Evolutionary conservation across 768 basidiomycete species (phyloP).

Genomic region (Lactarius vividus): DNA sequence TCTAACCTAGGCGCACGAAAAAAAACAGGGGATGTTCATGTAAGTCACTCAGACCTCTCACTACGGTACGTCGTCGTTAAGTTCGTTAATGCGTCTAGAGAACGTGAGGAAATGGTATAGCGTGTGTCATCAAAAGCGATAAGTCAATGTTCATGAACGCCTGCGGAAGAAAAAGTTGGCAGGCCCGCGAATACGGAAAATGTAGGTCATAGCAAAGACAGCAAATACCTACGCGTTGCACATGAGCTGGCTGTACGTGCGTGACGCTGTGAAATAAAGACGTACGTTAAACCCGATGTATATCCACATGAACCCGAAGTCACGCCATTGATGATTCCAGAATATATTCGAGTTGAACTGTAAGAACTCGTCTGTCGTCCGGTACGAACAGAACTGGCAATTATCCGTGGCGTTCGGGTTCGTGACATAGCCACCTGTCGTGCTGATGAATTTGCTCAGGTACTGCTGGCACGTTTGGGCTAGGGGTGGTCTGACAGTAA

Average conservation of each 20-base stretch:
- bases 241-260: neutral
- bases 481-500: constrained; percentile 47
- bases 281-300: constrained; percentile 46
- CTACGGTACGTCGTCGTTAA: too few relatives aligned
- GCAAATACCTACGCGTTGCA: constrained; percentile 39
- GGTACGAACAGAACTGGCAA: constrained; percentile 55
- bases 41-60: too few relatives aligned
- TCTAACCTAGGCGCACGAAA: too few relatives aligned
- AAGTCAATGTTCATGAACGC: neutral
- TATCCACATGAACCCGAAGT: constrained; percentile 46
- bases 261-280: constrained; percentile 13
- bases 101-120: too few relatives aligned
- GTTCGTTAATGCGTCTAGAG: too few relatives aligned
- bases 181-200: constrained; percentile 46
- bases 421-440: constrained; percentile 47
- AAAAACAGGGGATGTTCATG: too few relatives aligned
- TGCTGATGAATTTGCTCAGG: constrained; percentile 41
- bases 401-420: constrained; percentile 38
- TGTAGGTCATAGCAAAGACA: constrained; percentile 52
- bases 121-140: neutral
- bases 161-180: constrained; percentile 25
- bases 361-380: constrained; percentile 59
- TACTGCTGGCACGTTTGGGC: constrained; percentile 50
- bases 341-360: constrained; percentile 55
- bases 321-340: constrained; percentile 50